Conservation (phyloP, 768 basidiomycete genomes). For the Dendrothele bispora region DNA sequence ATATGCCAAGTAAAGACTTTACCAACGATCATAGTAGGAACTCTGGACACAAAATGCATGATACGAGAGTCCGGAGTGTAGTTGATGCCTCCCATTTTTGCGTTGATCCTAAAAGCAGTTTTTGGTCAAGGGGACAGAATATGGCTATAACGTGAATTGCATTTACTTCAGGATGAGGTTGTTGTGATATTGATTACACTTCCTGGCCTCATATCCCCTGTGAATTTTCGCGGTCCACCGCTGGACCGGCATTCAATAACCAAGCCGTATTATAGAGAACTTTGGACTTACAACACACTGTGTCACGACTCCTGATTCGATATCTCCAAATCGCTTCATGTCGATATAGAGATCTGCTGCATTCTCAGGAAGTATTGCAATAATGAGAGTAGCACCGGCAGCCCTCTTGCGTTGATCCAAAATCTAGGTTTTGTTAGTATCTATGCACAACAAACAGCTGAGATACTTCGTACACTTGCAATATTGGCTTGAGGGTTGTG, state of each 20-base stretch:
- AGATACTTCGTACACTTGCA: background rate
- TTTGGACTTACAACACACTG: constrained; percentile 59
- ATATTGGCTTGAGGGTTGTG: background rate
- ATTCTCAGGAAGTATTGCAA: constrained; percentile 30
- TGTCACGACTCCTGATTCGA: constrained; percentile 55
- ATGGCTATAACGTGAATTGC: background rate
- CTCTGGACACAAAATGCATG: constrained; percentile 31
- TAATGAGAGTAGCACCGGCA: constrained; percentile 18
- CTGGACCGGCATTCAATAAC: constrained; percentile 11
- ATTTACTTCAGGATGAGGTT: constrained; percentile 63
- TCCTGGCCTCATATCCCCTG: constrained; percentile 9
- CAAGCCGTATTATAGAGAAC: constrained; percentile 31
- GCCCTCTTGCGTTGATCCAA: constrained; percentile 8
- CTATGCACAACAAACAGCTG: background rate
- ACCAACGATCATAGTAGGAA: constrained; percentile 63
- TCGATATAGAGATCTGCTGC: constrained; percentile 25
- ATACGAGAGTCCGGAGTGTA: constrained; percentile 45
- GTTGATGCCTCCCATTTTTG: constrained; percentile 67
- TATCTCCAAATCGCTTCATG: constrained; percentile 36
- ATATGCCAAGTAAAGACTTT: background rate
- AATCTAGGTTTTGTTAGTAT: constrained; percentile 4
- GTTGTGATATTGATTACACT: constrained; percentile 54
- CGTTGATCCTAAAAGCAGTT: constrained; percentile 60
- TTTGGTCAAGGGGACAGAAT: background rate
- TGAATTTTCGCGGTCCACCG: constrained; percentile 27